A percentile compares a stretch with the other conserved stretches of the same genome.
phyloP scores from a whole-genome alignment of 352 stramenopile genomes.

The Phytophthora ramorum region DNA sequence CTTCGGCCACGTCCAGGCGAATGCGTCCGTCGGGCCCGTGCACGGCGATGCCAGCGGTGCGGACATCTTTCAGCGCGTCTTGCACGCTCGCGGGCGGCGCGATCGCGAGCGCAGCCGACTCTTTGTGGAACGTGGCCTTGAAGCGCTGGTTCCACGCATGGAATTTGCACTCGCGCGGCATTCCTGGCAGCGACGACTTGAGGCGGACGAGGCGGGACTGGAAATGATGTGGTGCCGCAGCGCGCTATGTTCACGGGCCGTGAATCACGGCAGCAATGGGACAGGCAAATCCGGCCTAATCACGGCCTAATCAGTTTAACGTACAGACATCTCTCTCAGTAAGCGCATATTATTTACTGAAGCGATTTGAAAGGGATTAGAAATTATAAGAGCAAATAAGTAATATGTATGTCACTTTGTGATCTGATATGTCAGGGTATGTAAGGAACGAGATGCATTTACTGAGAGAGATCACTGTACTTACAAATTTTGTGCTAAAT shows the following conservation, averaged over 20 bases:
- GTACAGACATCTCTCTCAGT: too few species aligned
- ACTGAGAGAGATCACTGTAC: too few species aligned
- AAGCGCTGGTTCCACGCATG: constrained; percentile 39
- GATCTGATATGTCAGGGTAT: too few species aligned
- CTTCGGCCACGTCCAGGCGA: constrained; percentile 32
- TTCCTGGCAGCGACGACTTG: neutral
- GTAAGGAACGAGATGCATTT: too few species aligned
- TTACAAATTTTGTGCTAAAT: too few species aligned
- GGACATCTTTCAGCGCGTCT: constrained; percentile 24
- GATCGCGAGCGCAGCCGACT: constrained; percentile 14
- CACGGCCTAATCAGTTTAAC: neutral
- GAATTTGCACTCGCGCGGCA: constrained; percentile 36
- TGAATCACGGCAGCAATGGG: neutral
- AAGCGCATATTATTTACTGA: too few species aligned
- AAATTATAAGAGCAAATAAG: too few species aligned
- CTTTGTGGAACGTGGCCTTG: constrained; percentile 21
- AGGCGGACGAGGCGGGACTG: neutral
- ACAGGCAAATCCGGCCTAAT: neutral
- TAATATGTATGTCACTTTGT: too few species aligned
- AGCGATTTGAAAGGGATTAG: too few species aligned
- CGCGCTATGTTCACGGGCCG: constrained; percentile 7
- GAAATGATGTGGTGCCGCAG: constrained; percentile 11
- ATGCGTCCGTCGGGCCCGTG: constrained; percentile 37
- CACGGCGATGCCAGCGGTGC: constrained; percentile 35
- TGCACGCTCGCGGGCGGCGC: constrained; percentile 3